Base-by-base conservation (phyloP, 768 basidiomycete species). In the Hydnomerulius pinastri region DNA sequence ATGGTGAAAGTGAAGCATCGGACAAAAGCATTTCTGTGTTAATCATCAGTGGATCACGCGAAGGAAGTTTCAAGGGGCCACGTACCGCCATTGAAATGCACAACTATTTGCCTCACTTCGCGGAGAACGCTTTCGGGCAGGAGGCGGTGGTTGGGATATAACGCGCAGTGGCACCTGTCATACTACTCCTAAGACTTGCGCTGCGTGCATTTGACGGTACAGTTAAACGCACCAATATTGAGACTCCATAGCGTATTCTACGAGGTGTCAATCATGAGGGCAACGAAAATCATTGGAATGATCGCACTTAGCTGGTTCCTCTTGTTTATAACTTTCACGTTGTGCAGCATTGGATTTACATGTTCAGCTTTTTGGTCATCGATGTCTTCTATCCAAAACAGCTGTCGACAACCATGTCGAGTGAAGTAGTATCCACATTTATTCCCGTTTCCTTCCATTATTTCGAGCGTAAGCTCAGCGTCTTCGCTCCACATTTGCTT, bases 391-490 rank as follows among this genome's bases (percentile, higher is more conserved):
- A 44, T 21, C 69, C 76, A 83, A 50, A 81, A 82, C 11, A 81
- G 62, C 7, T 63, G 58, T 11, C 74, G 72, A 0, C 61, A 59
- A 0, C 51, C 32, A 46, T 80, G 78, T 51, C 79, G 67, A 9
- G 70, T 73, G 39, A 73, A 75, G 53, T 79, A 80, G 56, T 80
- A 80, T 50, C 69, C 38, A 37, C 47, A 40, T 12, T 23, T n/a
- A 23, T 40, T 13, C 15, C 20, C 12, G 0, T n/a, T 4, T n/a
- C 29, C 18, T 21, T 18, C 12, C 25, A 20, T 18, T 1, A 10
- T 10, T 11, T 23, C 28, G 4, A 11, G 37, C 37, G 17, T 39
- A 24, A 23, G 24, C 36, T 21, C n/a, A n/a, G n/a, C n/a, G n/a
- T n/a, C n/a, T n/a, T n/a, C n/a, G n/a, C n/a, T n/a, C n/a, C n/a